These are phyloP conservation scores for Neodidymelliopsis sp. DNA, from an alignment of 2,329 filamentous ascomycete genomes.

Conservation along the genomic window DNA sequence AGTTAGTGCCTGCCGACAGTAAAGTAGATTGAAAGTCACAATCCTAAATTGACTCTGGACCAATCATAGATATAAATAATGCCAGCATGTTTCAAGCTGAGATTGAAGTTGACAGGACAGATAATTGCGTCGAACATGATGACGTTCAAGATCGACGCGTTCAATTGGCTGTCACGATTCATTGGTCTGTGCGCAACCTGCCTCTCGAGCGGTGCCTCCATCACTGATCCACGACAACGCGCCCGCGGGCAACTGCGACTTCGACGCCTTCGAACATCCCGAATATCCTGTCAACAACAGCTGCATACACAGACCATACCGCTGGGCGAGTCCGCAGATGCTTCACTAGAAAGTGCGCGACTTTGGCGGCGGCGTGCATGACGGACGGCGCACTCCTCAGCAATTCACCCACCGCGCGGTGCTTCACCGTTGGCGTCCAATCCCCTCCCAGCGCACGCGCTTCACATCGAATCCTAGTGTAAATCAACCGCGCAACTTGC, in stretches of 20 bases:
- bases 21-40: too few species aligned
- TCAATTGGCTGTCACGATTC: background rate
- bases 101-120: too few species aligned
- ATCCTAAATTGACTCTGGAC: too few species aligned
- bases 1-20: background rate
- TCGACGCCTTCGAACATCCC: background rate
- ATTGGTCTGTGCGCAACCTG: constrained; percentile 3
- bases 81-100: too few species aligned
- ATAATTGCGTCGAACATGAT: too few species aligned
- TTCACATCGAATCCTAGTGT: background rate
- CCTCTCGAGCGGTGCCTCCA: constrained; percentile 11
- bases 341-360: background rate
- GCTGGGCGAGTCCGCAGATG: background rate
- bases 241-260: constrained; percentile 22
- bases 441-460: background rate
- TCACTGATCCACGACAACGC: constrained; percentile 19
- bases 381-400: constrained; percentile 27
- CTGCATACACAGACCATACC: background rate
- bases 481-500: background rate
- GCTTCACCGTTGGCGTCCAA: constrained; percentile 19
- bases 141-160: constrained; percentile 5
- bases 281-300: background rate
- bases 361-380: constrained; percentile 29
- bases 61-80: too few species aligned
- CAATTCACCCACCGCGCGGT: constrained; percentile 23